These are phyloP conservation scores for Paxillus involutus DNA, from an alignment of 768 basidiomycete genomes.

Conservation along the genomic window DNA sequence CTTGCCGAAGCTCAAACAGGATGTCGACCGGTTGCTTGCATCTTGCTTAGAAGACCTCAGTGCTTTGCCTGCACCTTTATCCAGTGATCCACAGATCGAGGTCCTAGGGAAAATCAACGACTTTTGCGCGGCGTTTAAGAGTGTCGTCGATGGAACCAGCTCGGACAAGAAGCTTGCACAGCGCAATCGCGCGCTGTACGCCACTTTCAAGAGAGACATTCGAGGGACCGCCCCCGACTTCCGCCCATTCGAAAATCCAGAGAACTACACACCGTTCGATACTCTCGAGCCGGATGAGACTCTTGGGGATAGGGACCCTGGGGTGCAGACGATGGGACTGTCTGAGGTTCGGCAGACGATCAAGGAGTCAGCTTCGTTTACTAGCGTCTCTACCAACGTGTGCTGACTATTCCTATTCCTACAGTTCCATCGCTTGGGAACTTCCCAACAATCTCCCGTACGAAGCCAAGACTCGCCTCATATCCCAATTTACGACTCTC, in stretches of 20 bases:
- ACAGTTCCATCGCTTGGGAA: slow-evolving; percentile 43
- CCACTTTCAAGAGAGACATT: slow-evolving; percentile 33
- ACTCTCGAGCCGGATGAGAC: slow-evolving; percentile 8
- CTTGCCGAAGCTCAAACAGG: slow-evolving; percentile 42
- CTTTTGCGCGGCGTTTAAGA: slow-evolving; percentile 44
- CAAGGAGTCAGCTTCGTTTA: slow-evolving; percentile 26
- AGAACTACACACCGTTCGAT: slow-evolving; percentile 10
- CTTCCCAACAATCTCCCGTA: slow-evolving; percentile 42
- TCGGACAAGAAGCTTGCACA: slow-evolving; percentile 39
- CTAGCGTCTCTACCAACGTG: background rate
- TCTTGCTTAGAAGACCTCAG: slow-evolving; percentile 34
- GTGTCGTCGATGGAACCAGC: slow-evolving; percentile 31
- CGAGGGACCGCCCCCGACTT: slow-evolving; percentile 44
- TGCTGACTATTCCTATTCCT: background rate
- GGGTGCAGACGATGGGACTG: slow-evolving; percentile 25
- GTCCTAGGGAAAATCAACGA: slow-evolving; percentile 41
- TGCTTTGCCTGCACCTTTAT: slow-evolving; percentile 39
- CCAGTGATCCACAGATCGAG: slow-evolving; percentile 43
- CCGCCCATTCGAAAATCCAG: slow-evolving; percentile 25
- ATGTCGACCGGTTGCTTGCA: slow-evolving; percentile 41
- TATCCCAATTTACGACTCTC: slow-evolving; percentile 30
- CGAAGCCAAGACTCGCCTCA: slow-evolving; percentile 38
- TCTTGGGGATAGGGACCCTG: background rate
- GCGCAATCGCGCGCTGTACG: slow-evolving; percentile 33
- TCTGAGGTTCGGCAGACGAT: slow-evolving; percentile 36